These are phyloP conservation scores for Pilasporangium apinafurcum DNA, from an alignment of 352 stramenopile genomes.

Conservation along the genomic window DNA sequence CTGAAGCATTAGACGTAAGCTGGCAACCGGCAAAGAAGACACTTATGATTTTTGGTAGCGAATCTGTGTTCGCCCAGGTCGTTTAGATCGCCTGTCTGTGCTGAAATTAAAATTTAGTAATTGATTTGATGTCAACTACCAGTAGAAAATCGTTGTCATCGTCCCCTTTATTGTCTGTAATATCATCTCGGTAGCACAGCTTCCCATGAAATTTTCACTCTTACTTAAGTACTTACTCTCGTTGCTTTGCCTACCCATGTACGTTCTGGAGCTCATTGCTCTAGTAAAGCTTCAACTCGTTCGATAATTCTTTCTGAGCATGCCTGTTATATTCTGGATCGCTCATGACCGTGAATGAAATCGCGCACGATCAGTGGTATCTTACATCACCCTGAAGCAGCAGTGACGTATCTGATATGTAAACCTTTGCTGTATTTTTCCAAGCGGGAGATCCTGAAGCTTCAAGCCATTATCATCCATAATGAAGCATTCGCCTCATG, in stretches of 20 bases:
- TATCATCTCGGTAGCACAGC: no score
- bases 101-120: conserved; percentile 17
- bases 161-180: no score
- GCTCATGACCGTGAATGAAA: no score
- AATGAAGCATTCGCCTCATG: background rate
- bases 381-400: no score
- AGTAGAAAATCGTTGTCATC: conserved; percentile 4
- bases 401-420: background rate
- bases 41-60: conserved; percentile 10
- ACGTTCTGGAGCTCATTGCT: background rate
- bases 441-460: background rate
- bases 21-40: conserved; percentile 34
- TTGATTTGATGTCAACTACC: conserved; percentile 45
- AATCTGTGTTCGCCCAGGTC: conserved; percentile 23
- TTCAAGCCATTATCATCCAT: background rate
- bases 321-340: no score
- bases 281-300: no score
- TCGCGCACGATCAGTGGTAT: no score
- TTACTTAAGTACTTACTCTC: background rate
- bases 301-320: no score
- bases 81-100: conserved; percentile 23
- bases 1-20: background rate
- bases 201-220: background rate
- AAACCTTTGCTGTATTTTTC: background rate
- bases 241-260: background rate